A percentile compares a stretch with the other conserved stretches of the same genome.
phyloP scores from a whole-genome alignment of 768 basidiomycete genomes.

The Phylloporus sp. region DNA sequence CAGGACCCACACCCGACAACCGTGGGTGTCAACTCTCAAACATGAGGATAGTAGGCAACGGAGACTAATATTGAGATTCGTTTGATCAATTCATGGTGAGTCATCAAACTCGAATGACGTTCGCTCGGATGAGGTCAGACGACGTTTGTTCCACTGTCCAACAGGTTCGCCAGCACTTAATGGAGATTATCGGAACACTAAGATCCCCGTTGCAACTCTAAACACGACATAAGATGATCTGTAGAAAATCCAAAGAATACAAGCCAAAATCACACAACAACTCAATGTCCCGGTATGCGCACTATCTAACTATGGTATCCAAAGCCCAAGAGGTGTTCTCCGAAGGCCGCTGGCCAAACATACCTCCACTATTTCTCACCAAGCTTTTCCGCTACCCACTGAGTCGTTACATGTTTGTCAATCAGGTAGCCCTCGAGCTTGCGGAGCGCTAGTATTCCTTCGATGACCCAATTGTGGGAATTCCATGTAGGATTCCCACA shows the following conservation, averaged over 20 bases:
- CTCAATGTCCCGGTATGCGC: conserved; percentile 21
- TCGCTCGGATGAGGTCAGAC: too few species aligned
- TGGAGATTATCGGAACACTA: conserved; percentile 11
- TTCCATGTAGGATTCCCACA: conserved; percentile 28
- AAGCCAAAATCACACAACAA: conserved; percentile 16
- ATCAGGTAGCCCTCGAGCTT: conserved; percentile 27
- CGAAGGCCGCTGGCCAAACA: conserved; percentile 1
- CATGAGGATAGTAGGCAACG: not conserved
- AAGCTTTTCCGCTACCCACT: conserved; percentile 29
- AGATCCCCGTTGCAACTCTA: conserved; percentile 11
- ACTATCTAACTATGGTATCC: conserved; percentile 21
- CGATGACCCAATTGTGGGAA: conserved; percentile 31
- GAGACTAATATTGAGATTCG: conserved; percentile 5
- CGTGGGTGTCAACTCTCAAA: conserved; percentile 10
- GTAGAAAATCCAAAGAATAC: conserved; percentile 20
- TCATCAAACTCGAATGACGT: conserved; percentile 7
- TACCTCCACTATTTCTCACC: conserved; percentile 20
- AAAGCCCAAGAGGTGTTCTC: conserved; percentile 7
- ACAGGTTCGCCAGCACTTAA: not conserved
- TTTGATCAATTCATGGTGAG: conserved; percentile 14
- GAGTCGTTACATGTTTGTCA: conserved; percentile 28
- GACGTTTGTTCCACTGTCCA: too few species aligned
- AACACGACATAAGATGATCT: conserved; percentile 15
- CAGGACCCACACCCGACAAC: not conserved
- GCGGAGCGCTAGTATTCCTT: conserved; percentile 27